Conservation (phyloP, 768 basidiomycete genomes). For the Leccinum ochraceum region DNA sequence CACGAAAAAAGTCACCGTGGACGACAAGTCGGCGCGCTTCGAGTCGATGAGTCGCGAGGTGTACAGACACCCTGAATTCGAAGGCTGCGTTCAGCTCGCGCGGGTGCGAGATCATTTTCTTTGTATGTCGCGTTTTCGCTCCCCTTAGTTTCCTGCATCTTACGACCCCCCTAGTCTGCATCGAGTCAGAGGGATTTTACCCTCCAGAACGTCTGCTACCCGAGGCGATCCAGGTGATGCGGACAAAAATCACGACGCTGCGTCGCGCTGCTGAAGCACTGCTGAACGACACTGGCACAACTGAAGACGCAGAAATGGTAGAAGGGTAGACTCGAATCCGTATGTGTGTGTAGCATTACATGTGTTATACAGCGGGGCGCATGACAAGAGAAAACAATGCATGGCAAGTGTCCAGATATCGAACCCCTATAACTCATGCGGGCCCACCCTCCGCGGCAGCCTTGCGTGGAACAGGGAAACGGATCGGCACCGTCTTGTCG, state of each 20-base stretch:
- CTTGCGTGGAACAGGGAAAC: constrained; percentile 24
- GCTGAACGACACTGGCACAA: constrained; percentile 41
- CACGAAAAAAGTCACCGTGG: constrained; percentile 62
- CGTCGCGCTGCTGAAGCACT: constrained; percentile 60
- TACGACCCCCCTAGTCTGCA: constrained; percentile 56
- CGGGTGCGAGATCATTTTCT: constrained; percentile 92
- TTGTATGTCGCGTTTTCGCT: constrained; percentile 53
- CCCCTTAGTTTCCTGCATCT: neutral
- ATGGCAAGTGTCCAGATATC: neutral
- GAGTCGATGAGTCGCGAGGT: constrained; percentile 94
- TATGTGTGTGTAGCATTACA: constrained; percentile 1
- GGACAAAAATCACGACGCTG: constrained; percentile 69
- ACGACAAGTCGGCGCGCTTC: constrained; percentile 65
- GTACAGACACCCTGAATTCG: constrained; percentile 88
- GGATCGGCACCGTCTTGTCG: constrained; percentile 35
- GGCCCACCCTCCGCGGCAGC: constrained; percentile 1
- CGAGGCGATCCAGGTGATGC: constrained; percentile 80
- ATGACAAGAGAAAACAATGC: neutral
- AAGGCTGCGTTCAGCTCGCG: constrained; percentile 76
- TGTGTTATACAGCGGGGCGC: neutral
- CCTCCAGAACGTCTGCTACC: constrained; percentile 78
- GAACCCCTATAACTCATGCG: neutral
- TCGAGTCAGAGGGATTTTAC: constrained; percentile 92
- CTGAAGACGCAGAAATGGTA: constrained; percentile 58
- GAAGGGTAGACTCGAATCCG: constrained; percentile 29